phyloP scores from a whole-genome alignment of 129 eudicot species.

The Ambrosia artemisiifolia region DNA sequence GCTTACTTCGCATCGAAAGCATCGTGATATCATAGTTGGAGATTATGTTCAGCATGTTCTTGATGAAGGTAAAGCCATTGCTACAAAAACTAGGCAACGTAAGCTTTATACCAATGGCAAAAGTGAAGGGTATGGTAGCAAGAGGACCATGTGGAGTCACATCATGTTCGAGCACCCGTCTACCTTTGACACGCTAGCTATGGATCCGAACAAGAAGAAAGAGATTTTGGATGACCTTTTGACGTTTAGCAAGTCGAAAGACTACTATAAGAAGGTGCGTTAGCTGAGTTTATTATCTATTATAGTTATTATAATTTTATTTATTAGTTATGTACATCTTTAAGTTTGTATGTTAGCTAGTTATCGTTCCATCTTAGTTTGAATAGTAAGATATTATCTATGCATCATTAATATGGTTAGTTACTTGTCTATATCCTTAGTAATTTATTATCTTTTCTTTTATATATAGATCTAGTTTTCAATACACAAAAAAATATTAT shows the following conservation, averaged over 20 bases:
- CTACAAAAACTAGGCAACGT: slow-evolving; percentile 29
- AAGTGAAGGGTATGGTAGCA: neutral
- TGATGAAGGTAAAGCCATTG: slow-evolving; percentile 53
- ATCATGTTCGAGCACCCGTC: slow-evolving; percentile 15
- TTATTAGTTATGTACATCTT: too few species aligned
- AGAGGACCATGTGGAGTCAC: slow-evolving; percentile 6
- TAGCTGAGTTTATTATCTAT: too few species aligned
- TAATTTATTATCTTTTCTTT: too few species aligned
- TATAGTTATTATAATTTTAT: too few species aligned
- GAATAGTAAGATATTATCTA: too few species aligned
- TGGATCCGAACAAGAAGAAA: slow-evolving; percentile 20
- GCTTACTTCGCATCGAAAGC: slow-evolving; percentile 35
- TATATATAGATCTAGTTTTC: too few species aligned
- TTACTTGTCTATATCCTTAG: too few species aligned
- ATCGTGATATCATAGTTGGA: slow-evolving; percentile 33
- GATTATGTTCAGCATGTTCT: slow-evolving; percentile 39
- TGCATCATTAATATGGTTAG: too few species aligned
- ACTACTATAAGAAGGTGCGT: slow-evolving; percentile 6
- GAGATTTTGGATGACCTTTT: slow-evolving; percentile 16
- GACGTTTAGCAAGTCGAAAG: slow-evolving; percentile 12
- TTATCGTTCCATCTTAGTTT: too few species aligned
- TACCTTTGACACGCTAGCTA: slow-evolving; percentile 12
- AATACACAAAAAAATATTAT: too few species aligned
- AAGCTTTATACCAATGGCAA: slow-evolving; percentile 43
- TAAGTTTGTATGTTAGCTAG: too few species aligned